Evolutionary conservation across 495 filamentous ascomycete genomes (phyloP), one percentile per base, ranked within the genome.

Genomic region (Arthonia radiata): DNA sequence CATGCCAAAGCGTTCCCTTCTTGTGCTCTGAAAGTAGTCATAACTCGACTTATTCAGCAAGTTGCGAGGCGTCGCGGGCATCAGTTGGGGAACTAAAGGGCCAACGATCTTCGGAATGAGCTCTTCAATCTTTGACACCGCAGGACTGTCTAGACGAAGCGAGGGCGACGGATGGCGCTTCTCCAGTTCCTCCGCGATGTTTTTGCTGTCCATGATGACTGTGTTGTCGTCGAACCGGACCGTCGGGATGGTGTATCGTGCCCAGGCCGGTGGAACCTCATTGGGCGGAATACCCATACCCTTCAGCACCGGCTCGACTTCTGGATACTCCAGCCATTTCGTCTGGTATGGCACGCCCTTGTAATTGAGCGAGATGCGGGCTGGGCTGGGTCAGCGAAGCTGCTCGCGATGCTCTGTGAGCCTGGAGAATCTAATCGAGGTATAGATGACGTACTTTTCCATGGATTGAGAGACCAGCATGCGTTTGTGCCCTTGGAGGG

Each of bases 271-370:
- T 0, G 41, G 39, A 26, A 45, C 29, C 19, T 6, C 7, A 36
- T 56, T 64, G 4, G 65, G 32, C 0, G 52, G 50, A 1, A 56
- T 23, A 26, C 36, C 32, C 21, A 71, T 52, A 13, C 50, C 46
- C 29, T 54, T 43, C 24, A 66, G 39, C 14, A 29, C 50, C 1
- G 56, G 45, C 5, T 39, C 49, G 31, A 75, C 49, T 25, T 70
- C 58, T 3, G 65, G 67, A 39, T 71, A 71, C 36, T 72, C 61
- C 30, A 63, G 41, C 64, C 64, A 73, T 55, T 65, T 49, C 3
- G 68, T 75, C 31, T 52, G 48, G 46, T 70, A 71, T 26, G 58
- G 49, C n/a, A 72, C 40, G 4, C 47, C 45, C 39, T 75, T 72
- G 48, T 53, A 65, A 45, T 71, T 70, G 19, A 75, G 47, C 4